Evolutionary conservation across 441 rosid genomes (phyloP).

Genomic region (Erodium moschatum): DNA sequence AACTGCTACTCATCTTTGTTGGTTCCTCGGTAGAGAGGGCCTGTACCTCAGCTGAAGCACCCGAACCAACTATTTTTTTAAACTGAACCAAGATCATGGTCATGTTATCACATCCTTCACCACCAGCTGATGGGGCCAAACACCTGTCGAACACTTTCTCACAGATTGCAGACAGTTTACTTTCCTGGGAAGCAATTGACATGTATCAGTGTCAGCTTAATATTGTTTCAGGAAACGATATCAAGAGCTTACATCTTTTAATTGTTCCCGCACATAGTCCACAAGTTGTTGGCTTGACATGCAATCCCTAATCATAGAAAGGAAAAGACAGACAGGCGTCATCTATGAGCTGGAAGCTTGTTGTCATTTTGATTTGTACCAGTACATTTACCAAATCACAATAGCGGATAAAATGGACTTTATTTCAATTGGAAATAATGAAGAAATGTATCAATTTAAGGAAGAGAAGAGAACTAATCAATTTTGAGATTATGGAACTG

Average conservation of each 20-base stretch:
- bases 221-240: background rate
- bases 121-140: slow-evolving; percentile 45
- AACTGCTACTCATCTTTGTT: background rate
- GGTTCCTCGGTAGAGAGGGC: too few relatives aligned
- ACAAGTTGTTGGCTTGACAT: slow-evolving; percentile 61
- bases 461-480: background rate
- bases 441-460: background rate
- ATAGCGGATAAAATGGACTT: background rate
- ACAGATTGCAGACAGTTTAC: slow-evolving; percentile 39
- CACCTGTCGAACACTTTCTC: slow-evolving; percentile 53
- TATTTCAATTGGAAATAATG: background rate
- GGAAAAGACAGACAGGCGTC: background rate
- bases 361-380: background rate
- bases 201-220: background rate
- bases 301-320: slow-evolving; percentile 42
- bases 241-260: slow-evolving; percentile 27
- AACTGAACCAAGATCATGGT: slow-evolving; percentile 54
- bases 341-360: background rate
- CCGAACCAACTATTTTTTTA: slow-evolving; percentile 24
- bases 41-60: slow-evolving; percentile 20
- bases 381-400: background rate
- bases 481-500: too few relatives aligned
- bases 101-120: slow-evolving; percentile 66
- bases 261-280: slow-evolving; percentile 40
- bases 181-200: slow-evolving; percentile 29